These are phyloP conservation scores for Castanopsis chinensis DNA, from an alignment of 306 rosid species.

Conservation along the genomic window DNA sequence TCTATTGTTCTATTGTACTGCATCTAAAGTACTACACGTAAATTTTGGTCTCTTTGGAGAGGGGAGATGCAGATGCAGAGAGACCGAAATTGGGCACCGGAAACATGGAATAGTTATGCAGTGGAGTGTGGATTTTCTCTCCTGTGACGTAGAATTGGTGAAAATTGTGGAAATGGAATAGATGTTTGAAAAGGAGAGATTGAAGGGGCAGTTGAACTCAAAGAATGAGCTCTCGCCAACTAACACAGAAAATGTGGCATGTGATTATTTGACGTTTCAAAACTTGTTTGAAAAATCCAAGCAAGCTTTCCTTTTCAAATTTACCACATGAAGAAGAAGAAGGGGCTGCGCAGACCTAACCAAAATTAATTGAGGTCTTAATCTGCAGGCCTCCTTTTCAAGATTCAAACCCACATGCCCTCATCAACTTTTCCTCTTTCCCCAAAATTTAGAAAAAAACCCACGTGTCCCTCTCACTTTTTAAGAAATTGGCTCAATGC, in stretches of 20 bases:
- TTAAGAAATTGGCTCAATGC: not conserved
- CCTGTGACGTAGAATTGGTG: constrained; percentile 26
- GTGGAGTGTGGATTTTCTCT: constrained; percentile 13
- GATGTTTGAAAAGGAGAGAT: not conserved
- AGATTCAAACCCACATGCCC: constrained; percentile 56
- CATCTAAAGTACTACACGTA: too few relatives aligned
- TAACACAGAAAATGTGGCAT: constrained; percentile 9
- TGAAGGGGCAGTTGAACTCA: not conserved
- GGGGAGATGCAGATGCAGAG: not conserved
- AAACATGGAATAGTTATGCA: constrained; percentile 3
- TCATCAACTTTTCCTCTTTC: constrained; percentile 2
- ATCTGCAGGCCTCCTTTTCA: constrained; percentile 16
- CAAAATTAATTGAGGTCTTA: not conserved
- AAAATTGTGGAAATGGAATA: constrained; percentile 15
- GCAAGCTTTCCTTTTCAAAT: constrained; percentile 18
- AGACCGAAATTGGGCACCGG: constrained; percentile 22
- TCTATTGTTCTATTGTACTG: too few relatives aligned
- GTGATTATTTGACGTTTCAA: constrained; percentile 39
- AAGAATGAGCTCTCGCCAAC: not conserved
- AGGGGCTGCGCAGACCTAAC: constrained; percentile 52
- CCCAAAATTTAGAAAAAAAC: not conserved
- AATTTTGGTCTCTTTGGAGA: too few relatives aligned
- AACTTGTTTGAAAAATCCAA: constrained; percentile 32
- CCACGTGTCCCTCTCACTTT: not conserved
- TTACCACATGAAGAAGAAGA: not conserved